Evolutionary conservation across 2,329 filamentous ascomycete species (phyloP).

Genomic region (Leptodontidium sp.): DNA sequence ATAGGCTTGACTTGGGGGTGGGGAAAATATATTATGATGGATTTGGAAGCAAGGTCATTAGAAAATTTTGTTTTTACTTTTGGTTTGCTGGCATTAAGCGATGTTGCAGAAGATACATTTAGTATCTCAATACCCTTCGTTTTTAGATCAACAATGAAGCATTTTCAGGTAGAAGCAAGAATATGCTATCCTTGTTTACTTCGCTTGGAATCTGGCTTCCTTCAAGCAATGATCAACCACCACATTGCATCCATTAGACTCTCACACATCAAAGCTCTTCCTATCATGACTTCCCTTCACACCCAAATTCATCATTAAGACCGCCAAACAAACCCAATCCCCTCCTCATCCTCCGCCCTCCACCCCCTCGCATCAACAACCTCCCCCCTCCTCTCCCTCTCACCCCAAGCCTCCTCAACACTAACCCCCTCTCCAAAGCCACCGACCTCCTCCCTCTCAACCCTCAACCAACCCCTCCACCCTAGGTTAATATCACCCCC

Average conservation of each 20-base stretch:
- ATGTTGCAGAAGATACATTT: slow-evolving; percentile 6
- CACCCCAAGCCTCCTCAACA: slow-evolving; percentile 44
- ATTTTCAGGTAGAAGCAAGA: neutral
- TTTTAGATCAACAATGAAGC: slow-evolving; percentile 4
- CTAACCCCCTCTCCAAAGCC: slow-evolving; percentile 40
- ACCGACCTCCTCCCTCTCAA: slow-evolving; percentile 38
- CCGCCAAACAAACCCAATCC: slow-evolving; percentile 38
- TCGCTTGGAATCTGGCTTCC: too few species aligned
- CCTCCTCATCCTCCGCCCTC: slow-evolving; percentile 38
- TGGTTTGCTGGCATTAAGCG: neutral
- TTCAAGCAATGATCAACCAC: too few species aligned
- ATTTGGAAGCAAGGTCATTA: neutral
- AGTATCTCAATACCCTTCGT: neutral
- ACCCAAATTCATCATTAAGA: neutral
- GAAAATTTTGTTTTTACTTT: neutral
- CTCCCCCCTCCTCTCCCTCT: slow-evolving; percentile 35
- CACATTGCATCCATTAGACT: too few species aligned
- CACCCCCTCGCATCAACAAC: slow-evolving; percentile 39
- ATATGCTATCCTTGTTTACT: too few species aligned
- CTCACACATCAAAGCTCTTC: neutral
- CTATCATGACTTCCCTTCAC: neutral
- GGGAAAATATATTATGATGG: neutral
- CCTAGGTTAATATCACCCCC: slow-evolving; percentile 32
- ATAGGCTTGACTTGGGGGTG: neutral
- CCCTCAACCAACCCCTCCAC: slow-evolving; percentile 47